Evolutionary conservation across 78 protist species (phyloP).

Genomic region (Dictyostelium brefeldianum): DNA sequence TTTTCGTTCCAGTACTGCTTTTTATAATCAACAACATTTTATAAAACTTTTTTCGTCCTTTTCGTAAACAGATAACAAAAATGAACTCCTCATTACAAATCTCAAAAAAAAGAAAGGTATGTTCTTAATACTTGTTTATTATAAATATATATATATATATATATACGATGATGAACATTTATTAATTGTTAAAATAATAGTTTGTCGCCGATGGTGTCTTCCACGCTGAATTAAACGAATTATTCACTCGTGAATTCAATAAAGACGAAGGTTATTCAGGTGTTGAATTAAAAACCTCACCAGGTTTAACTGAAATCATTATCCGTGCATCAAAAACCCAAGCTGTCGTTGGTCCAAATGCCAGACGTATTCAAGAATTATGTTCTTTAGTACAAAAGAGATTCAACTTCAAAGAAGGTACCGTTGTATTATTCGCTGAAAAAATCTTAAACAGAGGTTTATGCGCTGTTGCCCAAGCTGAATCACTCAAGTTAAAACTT

Average conservation of each 20-base stretch:
- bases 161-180: no score
- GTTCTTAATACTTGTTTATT: neutral
- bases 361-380: constrained; percentile 98
- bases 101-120: constrained; percentile 79
- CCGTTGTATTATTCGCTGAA: constrained; percentile 97
- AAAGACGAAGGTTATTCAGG: constrained; percentile 98
- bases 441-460: constrained; percentile 98
- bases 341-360: constrained; percentile 96
- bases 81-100: constrained; percentile 42
- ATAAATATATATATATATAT: no score
- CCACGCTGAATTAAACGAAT: constrained; percentile 99
- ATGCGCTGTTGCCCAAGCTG: constrained; percentile 99
- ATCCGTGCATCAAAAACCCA: constrained; percentile 99
- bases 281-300: constrained; percentile 94
- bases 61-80: constrained; percentile 14
- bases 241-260: constrained; percentile 97
- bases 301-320: constrained; percentile 98
- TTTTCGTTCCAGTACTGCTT: no score
- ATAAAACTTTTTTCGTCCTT: constrained; percentile 2
- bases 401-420: constrained; percentile 95
- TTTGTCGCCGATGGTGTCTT: constrained; percentile 99
- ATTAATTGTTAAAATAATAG: constrained; percentile 81
- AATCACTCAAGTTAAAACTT: constrained; percentile 98
- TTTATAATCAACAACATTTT: neutral
- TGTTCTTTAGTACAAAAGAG: constrained; percentile 99